Base-by-base conservation (phyloP, 2,329 filamentous ascomycete species). In the Phialophora verrucosa region DNA sequence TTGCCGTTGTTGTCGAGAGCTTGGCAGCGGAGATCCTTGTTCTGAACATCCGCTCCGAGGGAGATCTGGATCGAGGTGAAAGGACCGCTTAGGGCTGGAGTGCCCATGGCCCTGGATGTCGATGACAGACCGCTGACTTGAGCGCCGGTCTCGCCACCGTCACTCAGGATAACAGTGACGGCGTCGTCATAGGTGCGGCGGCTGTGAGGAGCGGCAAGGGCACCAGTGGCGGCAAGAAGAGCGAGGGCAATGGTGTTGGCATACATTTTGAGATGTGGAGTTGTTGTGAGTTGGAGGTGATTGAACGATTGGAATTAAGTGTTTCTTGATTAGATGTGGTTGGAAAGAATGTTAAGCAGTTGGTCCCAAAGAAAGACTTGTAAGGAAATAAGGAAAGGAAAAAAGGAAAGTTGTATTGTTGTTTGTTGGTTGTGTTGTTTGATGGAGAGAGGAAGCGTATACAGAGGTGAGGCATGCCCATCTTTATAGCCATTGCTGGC, bases 21-120 rank as follows among this genome's bases (percentile, higher is more conserved):
- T 51, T 71, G 63, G 67, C 70, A 71, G 42, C 70, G 68, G 32
- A 65, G 62, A 27, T 69, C 66, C 35, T 70, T 47, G 50, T 71
- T 59, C 49, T 47, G 35, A 27, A 67, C 66, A 32, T 57, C 66
- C 29, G 57, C 31, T 53, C 66, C 66, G 35, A 71, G 53, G 12
- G n/a, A 25, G 44, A 71, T 54, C 47, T 62, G 57, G 49, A 71
- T 64, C 29, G 63, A 65, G 31, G 50, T 58, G 66, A 70, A 71
- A 11, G 66, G 69, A 17, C 63, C 64, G 55, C 31, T 64, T 54
- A 47, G n/a, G 7, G 60, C 49, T 17, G 63, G 61, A 23, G 51
- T 20, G 4, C 11, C 44, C 35, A 59, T 68, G 59, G 68, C 59
- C 27, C 49, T 35, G 27, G 56, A 31, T 8, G 38, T 58, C 54